Evolutionary conservation across 164 flowering plant genomes (phyloP).

Genomic region (Echeveria elegans): DNA sequence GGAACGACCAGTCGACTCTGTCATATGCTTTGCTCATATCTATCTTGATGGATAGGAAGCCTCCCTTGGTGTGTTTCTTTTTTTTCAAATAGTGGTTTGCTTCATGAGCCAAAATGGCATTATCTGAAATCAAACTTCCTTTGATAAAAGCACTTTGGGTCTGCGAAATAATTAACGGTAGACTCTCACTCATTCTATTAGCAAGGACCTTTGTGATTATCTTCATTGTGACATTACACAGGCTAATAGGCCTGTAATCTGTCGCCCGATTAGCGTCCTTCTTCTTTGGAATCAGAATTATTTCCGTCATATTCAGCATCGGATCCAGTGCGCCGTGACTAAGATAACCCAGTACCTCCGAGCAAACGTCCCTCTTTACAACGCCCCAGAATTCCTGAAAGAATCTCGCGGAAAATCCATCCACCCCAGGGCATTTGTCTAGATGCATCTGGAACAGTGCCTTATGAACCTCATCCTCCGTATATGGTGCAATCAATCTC

Average conservation of each 20-base stretch:
- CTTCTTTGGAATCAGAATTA: not conserved
- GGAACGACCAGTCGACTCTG: not conserved
- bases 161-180: not conserved
- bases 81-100: not conserved
- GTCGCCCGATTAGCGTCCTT: not conserved
- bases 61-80: not conserved
- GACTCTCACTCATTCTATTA: not conserved
- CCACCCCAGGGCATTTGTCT: not conserved
- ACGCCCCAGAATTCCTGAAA: not conserved
- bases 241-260: not conserved
- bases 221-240: not conserved
- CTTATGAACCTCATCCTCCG: not conserved
- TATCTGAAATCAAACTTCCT: not conserved
- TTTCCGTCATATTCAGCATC: not conserved
- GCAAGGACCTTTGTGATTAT: not conserved
- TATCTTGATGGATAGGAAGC: not conserved
- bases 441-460: not conserved
- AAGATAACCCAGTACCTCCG: not conserved
- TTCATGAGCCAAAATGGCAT: not conserved
- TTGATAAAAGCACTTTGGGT: not conserved
- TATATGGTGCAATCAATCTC: not conserved
- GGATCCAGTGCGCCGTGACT: not conserved
- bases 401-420: not conserved
- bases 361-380: not conserved
- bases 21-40: conserved; percentile 6